Evolutionary conservation across 257 asterid species (phyloP).

Genomic region (Gynochthodes officinalis): DNA sequence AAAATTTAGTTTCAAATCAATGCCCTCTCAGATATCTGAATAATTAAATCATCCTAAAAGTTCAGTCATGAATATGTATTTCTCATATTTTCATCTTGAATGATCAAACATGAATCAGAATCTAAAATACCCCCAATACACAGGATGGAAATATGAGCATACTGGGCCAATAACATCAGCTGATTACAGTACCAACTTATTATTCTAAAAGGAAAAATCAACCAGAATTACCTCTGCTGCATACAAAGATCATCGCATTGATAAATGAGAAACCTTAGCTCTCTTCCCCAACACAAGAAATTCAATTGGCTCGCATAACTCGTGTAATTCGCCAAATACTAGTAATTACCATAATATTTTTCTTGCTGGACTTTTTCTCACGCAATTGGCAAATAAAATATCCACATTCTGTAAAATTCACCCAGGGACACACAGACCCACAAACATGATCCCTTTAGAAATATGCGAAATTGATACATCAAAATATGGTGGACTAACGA

Average conservation of each 20-base stretch:
- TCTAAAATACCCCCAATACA: background rate
- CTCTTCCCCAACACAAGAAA: background rate
- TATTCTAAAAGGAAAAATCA: background rate
- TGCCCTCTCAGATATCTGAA: background rate
- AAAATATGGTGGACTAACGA: background rate
- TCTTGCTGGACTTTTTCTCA: background rate
- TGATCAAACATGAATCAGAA: background rate
- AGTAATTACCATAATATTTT: background rate
- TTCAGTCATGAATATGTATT: background rate
- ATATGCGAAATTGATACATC: background rate
- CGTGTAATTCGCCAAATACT: background rate
- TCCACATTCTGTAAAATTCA: background rate
- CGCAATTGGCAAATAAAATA: background rate
- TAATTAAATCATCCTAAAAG: background rate
- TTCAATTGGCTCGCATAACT: background rate
- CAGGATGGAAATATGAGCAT: background rate
- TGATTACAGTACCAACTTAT: background rate
- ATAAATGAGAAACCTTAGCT: background rate
- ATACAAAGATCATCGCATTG: background rate
- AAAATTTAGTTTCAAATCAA: slow-evolving; percentile 3
- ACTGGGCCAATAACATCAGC: background rate
- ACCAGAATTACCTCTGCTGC: background rate
- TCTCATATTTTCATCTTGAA: background rate
- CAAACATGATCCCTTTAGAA: background rate
- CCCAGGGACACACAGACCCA: background rate